Conservation (phyloP, 2,329 filamentous ascomycete species). For the Ceratocystis huliohia region DNA sequence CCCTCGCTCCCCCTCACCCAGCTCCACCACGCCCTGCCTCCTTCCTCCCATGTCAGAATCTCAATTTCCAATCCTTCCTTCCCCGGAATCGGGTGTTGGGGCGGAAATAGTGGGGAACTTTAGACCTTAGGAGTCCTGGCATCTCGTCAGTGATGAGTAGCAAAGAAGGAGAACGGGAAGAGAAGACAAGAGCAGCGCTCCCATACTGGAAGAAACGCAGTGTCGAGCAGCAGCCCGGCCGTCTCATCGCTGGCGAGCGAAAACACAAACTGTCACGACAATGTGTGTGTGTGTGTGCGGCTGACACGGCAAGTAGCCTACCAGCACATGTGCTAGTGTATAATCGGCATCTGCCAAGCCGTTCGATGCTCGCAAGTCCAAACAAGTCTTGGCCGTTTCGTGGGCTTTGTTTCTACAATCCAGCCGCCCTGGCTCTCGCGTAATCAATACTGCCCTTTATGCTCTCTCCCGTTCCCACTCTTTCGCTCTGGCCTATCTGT, state of each 20-base stretch:
- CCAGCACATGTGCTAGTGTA: too few relatives aligned
- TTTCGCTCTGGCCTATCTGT: not conserved
- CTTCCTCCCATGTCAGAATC: not conserved
- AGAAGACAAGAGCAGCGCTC: not conserved
- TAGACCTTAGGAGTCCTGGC: not conserved
- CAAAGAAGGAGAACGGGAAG: not conserved
- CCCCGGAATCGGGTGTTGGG: slow-evolving; percentile 8
- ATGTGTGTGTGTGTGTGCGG: too few relatives aligned
- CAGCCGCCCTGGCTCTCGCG: not conserved
- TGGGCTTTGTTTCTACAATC: too few relatives aligned
- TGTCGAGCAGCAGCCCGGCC: not conserved
- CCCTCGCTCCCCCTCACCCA: not conserved
- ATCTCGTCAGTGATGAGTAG: not conserved
- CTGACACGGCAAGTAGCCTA: too few relatives aligned
- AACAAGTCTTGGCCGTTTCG: not conserved
- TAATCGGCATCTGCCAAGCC: slow-evolving; percentile 2
- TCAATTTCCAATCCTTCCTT: not conserved
- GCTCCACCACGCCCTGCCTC: not conserved
- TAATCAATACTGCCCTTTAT: not conserved
- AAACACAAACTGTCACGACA: not conserved
- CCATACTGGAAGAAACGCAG: not conserved
- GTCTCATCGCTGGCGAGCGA: not conserved
- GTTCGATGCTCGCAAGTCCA: not conserved
- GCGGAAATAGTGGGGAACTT: slow-evolving; percentile 2
- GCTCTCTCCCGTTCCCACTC: not conserved